These are phyloP conservation scores for Diaporthe citri DNA, from an alignment of 2,329 filamentous ascomycete genomes.

Conservation along the genomic window DNA sequence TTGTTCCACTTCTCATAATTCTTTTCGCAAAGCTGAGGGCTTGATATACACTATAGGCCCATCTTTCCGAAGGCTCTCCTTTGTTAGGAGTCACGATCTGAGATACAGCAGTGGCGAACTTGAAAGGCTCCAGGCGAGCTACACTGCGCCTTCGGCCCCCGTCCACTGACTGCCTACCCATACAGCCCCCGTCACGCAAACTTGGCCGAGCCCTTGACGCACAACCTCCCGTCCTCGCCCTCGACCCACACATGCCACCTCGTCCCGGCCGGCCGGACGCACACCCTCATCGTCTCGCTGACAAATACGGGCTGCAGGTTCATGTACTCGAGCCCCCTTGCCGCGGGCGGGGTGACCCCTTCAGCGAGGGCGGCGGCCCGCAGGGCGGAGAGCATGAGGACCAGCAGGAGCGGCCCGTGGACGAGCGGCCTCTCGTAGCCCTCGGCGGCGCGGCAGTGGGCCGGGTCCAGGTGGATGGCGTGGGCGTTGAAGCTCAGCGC, in stretches of 20 bases:
- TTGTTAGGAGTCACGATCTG: background rate
- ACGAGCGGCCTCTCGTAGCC: constrained; percentile 82
- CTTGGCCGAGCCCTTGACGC: constrained; percentile 66
- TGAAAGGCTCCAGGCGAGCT: background rate
- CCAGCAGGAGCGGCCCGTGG: constrained; percentile 86
- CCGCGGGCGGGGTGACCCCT: constrained; percentile 42
- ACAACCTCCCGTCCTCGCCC: constrained; percentile 70
- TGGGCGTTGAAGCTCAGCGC: constrained; percentile 95
- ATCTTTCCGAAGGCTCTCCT: background rate
- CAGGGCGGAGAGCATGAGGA: constrained; percentile 80
- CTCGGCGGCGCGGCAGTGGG: constrained; percentile 78
- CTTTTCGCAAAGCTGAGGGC: background rate
- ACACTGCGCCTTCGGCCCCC: background rate
- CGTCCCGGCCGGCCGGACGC: constrained; percentile 63
- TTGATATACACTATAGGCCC: background rate
- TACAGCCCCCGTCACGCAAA: background rate
- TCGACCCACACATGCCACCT: constrained; percentile 76
- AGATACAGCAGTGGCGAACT: background rate
- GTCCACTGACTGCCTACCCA: background rate
- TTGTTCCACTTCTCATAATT: background rate
- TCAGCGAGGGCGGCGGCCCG: constrained; percentile 48
- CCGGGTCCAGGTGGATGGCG: constrained; percentile 84
- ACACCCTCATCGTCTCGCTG: constrained; percentile 77
- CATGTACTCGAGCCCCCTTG: constrained; percentile 78
- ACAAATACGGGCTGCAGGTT: constrained; percentile 88